Evolutionary conservation across 2,329 filamentous ascomycete genomes (phyloP), one percentile per base, ranked within the genome.

Genomic region (Alternaria novae-zelandiae): DNA sequence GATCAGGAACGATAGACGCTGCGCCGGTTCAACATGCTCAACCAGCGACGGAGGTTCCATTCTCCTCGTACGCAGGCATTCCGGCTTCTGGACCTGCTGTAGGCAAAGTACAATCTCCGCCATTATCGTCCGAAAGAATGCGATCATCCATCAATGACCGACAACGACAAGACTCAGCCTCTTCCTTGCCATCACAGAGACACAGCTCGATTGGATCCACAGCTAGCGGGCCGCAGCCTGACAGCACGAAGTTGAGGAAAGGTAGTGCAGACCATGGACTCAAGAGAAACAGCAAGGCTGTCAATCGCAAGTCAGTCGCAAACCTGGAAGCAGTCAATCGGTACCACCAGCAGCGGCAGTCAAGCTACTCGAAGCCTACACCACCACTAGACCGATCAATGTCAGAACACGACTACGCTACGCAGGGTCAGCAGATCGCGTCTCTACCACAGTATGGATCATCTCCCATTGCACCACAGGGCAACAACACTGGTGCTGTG

Each of bases 291-390:
- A 64, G 44, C 21, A 64, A 67, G 43, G 54, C 57, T 32, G 25
- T 60, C 6, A 59, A 55, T 25, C 49, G 58, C 4, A 57, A 43
- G 41, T 54, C 67, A 9, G 20, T 59, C 23, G 41, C 60, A 6
- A 68, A 63, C 15, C 12, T 61, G 28, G 66, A 66, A 25, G 9
- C 56, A 1, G 20, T 49, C 11, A 61, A 61, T 28, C 45, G 64
- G 6, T 65, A 67, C 23, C 68, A 68, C 12, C 45, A 61, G 32
- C 59, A 70, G 43, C 66, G 59, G 10, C 65, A 69, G 20, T 20
- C 61, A 30, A 57, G 55, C 17, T 57, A 56, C 5, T 41, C 53
- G 25, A 50, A 36, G 13, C 56, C 56, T 32, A 45, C 28, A 44
- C 45, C 20, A 47, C 30, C 54, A 2, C 36, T 61, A 5, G 56